Conservation (phyloP, 1,139 yeast genomes). For the Blastobotrys malaysiensis region DNA sequence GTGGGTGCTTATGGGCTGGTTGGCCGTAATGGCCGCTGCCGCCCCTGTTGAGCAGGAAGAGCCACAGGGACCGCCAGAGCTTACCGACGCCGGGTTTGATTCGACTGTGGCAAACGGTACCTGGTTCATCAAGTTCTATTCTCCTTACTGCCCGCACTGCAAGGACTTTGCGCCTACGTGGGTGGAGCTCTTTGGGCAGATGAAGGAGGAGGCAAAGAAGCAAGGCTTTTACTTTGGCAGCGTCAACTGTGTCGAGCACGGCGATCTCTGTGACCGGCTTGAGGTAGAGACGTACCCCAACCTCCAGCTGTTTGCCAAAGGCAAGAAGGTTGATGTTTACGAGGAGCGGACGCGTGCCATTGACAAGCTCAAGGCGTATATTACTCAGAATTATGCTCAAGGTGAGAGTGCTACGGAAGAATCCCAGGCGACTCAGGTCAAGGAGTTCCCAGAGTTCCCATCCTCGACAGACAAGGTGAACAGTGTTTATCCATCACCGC, state of each 20-base stretch:
- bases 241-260: slow-evolving; percentile 38
- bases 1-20: background rate
- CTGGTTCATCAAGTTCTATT: slow-evolving; percentile 39
- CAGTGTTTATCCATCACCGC: slow-evolving; percentile 15
- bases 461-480: slow-evolving; percentile 15
- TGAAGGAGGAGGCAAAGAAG: slow-evolving; percentile 17
- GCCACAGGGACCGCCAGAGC: background rate
- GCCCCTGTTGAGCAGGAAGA: background rate
- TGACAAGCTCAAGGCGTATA: slow-evolving; percentile 9
- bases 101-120: slow-evolving; percentile 20
- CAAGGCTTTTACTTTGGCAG: slow-evolving; percentile 33
- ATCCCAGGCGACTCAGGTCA: background rate
- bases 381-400: background rate
- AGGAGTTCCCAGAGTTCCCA: slow-evolving; percentile 16
- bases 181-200: slow-evolving; percentile 27
- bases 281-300: slow-evolving; percentile 33
- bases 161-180: slow-evolving; percentile 36
- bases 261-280: slow-evolving; percentile 36
- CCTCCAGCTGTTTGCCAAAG: slow-evolving; percentile 32
- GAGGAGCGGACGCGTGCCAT: slow-evolving; percentile 14
- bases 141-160: slow-evolving; percentile 41
- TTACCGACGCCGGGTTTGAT: slow-evolving; percentile 5
- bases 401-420: background rate
- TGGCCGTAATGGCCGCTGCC: background rate
- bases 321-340: slow-evolving; percentile 26